Evolutionary conservation across 768 basidiomycete species (phyloP).

Genomic region (Cystoderma amianthinum): DNA sequence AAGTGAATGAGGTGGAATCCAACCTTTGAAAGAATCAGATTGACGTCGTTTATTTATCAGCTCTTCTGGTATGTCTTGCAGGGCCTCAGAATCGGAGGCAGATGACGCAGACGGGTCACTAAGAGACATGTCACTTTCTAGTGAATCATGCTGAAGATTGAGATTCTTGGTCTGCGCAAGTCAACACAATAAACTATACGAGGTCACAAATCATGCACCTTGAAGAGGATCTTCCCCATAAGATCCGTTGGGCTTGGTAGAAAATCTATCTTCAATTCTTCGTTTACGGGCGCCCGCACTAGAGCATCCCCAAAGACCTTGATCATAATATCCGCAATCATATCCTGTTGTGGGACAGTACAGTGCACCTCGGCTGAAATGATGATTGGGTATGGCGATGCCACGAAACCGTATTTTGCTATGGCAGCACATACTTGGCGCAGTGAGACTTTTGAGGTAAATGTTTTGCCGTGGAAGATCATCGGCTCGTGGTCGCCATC

Average conservation of each 20-base stretch:
- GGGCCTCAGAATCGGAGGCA: constrained; percentile 14
- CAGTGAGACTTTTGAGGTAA: constrained; percentile 80
- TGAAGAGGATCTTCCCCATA: constrained; percentile 73
- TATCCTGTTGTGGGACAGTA: constrained; percentile 47
- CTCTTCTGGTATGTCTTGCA: constrained; percentile 13
- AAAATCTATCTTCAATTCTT: constrained; percentile 32
- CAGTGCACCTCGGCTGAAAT: constrained; percentile 98
- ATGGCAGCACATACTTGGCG: constrained; percentile 84
- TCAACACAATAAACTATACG: neutral
- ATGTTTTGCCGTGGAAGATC: constrained; percentile 90
- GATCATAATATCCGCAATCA: constrained; percentile 39
- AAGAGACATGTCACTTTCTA: constrained; percentile 15
- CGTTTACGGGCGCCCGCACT: constrained; percentile 33
- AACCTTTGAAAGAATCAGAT: constrained; percentile 24
- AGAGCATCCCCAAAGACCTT: constrained; percentile 40
- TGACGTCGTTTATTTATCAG: constrained; percentile 10
- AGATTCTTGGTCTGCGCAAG: constrained; percentile 70
- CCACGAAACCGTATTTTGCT: constrained; percentile 87
- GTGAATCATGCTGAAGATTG: constrained; percentile 28
- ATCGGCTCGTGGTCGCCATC: constrained; percentile 82
- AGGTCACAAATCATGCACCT: constrained; percentile 37
- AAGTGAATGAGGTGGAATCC: neutral
- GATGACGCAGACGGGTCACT: constrained; percentile 20
- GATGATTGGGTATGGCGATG: constrained; percentile 92
- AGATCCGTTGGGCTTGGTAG: constrained; percentile 86